Evolutionary conservation across 2,329 filamentous ascomycete species (phyloP).

Genomic region (Fusarium sp.): DNA sequence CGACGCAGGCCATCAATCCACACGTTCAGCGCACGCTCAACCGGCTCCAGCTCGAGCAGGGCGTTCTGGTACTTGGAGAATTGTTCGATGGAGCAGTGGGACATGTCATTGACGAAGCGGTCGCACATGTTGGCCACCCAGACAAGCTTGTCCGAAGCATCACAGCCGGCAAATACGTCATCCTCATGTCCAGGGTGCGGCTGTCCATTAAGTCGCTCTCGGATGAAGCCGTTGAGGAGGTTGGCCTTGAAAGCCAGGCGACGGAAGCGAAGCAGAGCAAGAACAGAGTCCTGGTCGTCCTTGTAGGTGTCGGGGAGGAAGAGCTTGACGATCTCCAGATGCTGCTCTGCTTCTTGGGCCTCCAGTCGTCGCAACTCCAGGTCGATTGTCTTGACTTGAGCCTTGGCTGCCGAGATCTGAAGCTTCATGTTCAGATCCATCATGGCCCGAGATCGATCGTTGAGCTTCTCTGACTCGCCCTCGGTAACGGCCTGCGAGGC

Average conservation of each 20-base stretch:
- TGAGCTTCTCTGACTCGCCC: conserved; percentile 91
- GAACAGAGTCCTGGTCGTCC: conserved; percentile 86
- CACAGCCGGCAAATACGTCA: conserved; percentile 84
- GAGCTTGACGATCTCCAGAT: conserved; percentile 88
- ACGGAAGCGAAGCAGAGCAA: conserved; percentile 90
- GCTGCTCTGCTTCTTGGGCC: conserved; percentile 89
- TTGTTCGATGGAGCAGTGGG: conserved; percentile 81
- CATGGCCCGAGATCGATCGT: conserved; percentile 90
- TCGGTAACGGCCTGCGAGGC: conserved; percentile 94
- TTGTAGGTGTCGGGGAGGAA: conserved; percentile 91
- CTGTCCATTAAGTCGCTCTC: conserved; percentile 81
- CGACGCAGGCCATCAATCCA: conserved; percentile 89
- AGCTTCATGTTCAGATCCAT: conserved; percentile 97
- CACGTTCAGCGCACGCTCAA: conserved; percentile 88
- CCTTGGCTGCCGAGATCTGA: conserved; percentile 90
- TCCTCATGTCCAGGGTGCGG: conserved; percentile 80
- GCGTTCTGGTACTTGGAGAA: conserved; percentile 86
- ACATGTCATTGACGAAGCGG: conserved; percentile 86
- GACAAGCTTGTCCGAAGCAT: conserved; percentile 87
- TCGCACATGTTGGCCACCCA: conserved; percentile 89
- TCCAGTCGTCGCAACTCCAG: conserved; percentile 89
- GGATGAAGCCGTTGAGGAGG: conserved; percentile 83
- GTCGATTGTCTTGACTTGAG: conserved; percentile 95
- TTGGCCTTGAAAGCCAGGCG: conserved; percentile 90
- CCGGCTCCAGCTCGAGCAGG: conserved; percentile 89